Evolutionary conservation across 2,329 filamentous ascomycete genomes (phyloP).

Genomic region (Colletotrichum theobromicola): DNA sequence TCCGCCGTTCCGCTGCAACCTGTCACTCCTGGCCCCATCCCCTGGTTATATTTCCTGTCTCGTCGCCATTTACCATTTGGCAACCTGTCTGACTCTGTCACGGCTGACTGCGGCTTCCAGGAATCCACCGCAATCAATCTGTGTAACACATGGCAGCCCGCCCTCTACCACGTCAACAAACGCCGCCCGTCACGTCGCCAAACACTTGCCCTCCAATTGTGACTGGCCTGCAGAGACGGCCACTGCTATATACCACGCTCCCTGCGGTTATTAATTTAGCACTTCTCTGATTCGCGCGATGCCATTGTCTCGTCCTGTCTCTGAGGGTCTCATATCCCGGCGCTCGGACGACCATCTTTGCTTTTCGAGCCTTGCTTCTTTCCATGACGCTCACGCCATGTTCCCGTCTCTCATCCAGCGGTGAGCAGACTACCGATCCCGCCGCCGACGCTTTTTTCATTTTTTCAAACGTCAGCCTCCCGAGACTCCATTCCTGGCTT

Average conservation of each 20-base stretch:
- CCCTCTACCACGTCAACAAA: slow-evolving; percentile 5
- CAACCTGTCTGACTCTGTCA: slow-evolving; percentile 11
- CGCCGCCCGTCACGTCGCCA: neutral
- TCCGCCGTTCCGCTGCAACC: neutral
- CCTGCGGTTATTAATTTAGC: slow-evolving; percentile 9
- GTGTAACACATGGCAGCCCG: neutral
- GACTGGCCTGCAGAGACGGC: neutral
- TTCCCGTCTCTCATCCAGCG: slow-evolving; percentile 7
- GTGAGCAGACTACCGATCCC: neutral
- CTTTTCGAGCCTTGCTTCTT: slow-evolving; percentile 17
- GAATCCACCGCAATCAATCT: slow-evolving; percentile 15
- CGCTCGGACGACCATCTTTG: slow-evolving; percentile 8
- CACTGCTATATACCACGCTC: neutral
- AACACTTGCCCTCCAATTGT: neutral
- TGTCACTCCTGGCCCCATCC: neutral
- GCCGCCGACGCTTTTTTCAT: neutral
- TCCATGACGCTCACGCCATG: slow-evolving; percentile 9
- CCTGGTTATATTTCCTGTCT: neutral
- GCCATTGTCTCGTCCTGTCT: slow-evolving; percentile 15
- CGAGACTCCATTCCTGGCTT: slow-evolving; percentile 4
- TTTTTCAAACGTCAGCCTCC: neutral
- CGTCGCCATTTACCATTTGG: slow-evolving; percentile 1
- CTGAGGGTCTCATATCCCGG: slow-evolving; percentile 7
- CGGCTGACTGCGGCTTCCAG: neutral
- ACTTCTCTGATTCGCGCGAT: slow-evolving; percentile 1